phyloP scores from a whole-genome alignment of 805 yeast species.

The Komagataella mondaviorum region DNA sequence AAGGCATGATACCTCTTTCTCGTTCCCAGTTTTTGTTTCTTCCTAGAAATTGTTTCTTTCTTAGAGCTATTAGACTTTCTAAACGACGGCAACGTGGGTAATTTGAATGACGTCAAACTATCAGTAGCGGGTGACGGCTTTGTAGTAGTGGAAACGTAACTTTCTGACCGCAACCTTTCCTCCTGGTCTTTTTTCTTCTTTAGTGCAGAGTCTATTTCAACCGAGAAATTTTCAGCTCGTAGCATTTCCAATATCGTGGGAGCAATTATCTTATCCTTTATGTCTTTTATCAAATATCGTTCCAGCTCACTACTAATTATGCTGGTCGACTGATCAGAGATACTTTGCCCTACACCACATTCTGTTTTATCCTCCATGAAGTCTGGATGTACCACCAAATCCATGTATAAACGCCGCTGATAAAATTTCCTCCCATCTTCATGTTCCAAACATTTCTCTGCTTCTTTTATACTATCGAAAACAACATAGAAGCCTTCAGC shows the following conservation, averaged over 20 bases:
- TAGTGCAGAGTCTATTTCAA: slow-evolving; percentile 1
- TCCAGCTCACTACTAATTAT: slow-evolving; percentile 52
- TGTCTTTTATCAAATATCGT: slow-evolving; percentile 50
- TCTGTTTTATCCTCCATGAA: slow-evolving; percentile 8
- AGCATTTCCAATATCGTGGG: slow-evolving; percentile 30
- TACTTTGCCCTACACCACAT: slow-evolving; percentile 16
- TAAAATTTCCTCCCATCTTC: slow-evolving; percentile 45
- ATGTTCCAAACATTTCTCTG: slow-evolving; percentile 41
- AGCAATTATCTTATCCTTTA: slow-evolving; percentile 59
- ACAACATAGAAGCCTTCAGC: slow-evolving; percentile 57
- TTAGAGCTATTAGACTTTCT: slow-evolving; percentile 3
- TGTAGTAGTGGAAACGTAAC: neutral
- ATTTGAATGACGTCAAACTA: slow-evolving; percentile 2
- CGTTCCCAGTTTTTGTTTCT: slow-evolving; percentile 2
- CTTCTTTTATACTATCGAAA: slow-evolving; percentile 46
- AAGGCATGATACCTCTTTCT: slow-evolving; percentile 16
- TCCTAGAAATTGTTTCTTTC: slow-evolving; percentile 2
- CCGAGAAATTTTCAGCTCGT: neutral
- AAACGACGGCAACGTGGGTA: slow-evolving; percentile 10
- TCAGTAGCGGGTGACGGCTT: slow-evolving; percentile 7
- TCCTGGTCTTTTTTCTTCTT: neutral
- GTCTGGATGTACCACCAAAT: slow-evolving; percentile 36
- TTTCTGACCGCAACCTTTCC: neutral
- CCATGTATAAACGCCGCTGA: slow-evolving; percentile 42
- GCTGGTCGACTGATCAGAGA: slow-evolving; percentile 45